A percentile compares a stretch with the other conserved stretches of the same genome.
Evolutionary conservation across 352 stramenopile species (phyloP).

Genomic region (Phytophthora sp.): DNA sequence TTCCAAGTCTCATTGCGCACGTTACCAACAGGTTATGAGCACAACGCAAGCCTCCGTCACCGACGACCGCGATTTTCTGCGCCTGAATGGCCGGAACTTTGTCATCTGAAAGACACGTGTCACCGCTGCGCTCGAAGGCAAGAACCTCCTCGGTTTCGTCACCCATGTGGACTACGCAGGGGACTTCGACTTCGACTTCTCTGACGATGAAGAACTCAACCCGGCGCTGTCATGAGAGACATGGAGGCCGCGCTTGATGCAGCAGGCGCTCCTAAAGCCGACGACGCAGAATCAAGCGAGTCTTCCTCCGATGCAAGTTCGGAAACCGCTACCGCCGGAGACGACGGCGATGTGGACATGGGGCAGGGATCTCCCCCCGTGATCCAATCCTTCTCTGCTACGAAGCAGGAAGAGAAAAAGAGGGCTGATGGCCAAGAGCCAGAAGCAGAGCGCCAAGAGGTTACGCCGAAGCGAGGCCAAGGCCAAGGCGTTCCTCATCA

Average conservation of each 20-base stretch:
- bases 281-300: background rate
- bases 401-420: slow-evolving; percentile 11
- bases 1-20: too few relatives aligned
- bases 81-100: slow-evolving; percentile 3
- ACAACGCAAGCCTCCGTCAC: background rate
- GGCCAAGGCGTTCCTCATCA: slow-evolving; percentile 12
- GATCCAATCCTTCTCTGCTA: slow-evolving; percentile 3
- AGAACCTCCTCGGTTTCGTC: slow-evolving; percentile 20
- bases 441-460: slow-evolving; percentile 6
- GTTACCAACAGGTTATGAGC: slow-evolving; percentile 17
- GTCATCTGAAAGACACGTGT: slow-evolving; percentile 13
- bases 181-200: background rate
- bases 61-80: background rate
- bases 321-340: background rate
- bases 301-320: background rate
- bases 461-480: slow-evolving; percentile 6
- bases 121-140: slow-evolving; percentile 16
- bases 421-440: slow-evolving; percentile 11
- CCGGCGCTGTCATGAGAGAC: background rate
- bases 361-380: background rate
- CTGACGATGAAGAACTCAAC: background rate
- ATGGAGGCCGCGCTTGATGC: background rate
- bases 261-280: background rate
- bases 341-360: background rate
- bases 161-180: background rate